These are phyloP conservation scores for Sarocladium kiliense DNA, from an alignment of 2,329 filamentous ascomycete genomes.

Conservation along the genomic window DNA sequence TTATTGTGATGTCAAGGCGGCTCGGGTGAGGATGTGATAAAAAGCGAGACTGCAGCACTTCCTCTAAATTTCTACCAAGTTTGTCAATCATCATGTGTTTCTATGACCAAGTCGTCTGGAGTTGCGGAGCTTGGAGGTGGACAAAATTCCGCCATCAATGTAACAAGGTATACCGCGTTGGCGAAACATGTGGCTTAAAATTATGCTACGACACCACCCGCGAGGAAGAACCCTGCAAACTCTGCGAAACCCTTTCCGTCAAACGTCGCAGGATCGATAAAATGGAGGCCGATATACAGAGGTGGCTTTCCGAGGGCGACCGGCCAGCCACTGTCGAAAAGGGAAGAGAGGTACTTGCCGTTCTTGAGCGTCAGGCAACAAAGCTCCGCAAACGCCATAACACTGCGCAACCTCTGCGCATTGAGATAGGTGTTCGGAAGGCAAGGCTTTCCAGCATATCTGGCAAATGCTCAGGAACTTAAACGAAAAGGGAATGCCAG, in stretches of 20 bases:
- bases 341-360: not conserved
- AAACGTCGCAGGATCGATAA: not conserved
- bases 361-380: not conserved
- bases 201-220: conserved; percentile 27
- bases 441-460: not conserved
- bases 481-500: not conserved
- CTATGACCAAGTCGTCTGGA: conserved; percentile 14
- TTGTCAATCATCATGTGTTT: conserved; percentile 14
- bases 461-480: not conserved
- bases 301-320: not conserved
- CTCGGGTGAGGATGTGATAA: not conserved
- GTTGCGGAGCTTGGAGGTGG: conserved; percentile 15
- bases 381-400: not conserved
- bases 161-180: conserved; percentile 72
- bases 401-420: not conserved
- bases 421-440: not conserved
- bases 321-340: not conserved
- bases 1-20: not conserved
- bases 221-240: not conserved
- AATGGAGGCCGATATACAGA: not conserved
- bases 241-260: conserved; percentile 7
- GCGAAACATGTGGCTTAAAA: conserved; percentile 76
- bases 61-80: not conserved
- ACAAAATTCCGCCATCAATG: conserved; percentile 65
- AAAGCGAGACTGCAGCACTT: conserved; percentile 3